Base-by-base conservation (phyloP, 257 asterid species). In the Leptodermis oblonga region DNA sequence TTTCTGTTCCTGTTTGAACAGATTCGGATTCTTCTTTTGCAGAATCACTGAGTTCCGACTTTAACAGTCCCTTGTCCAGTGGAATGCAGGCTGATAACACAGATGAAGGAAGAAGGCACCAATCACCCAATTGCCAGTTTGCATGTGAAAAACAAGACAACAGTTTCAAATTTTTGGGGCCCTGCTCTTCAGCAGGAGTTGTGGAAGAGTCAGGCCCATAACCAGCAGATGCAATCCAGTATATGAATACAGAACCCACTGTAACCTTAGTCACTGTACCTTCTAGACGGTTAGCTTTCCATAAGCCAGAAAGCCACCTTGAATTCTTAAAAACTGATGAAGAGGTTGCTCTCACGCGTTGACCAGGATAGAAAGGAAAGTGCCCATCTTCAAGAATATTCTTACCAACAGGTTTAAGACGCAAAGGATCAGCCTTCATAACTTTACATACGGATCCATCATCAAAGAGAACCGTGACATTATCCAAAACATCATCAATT, bases 171-270 rank as follows among this genome's bases (percentile, higher is more conserved):
- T 92, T 86, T 78, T 82, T 89, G 45, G 98, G 96, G 62, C 86
- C 84, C 70, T 89, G 98, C 82, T 92, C 98, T 79, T 88, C 97
- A 18, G 92, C 91, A 20, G 99, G 99, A 60, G 92, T 77, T 54
- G 79, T 84, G 70, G 90, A 87, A 67, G 87, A 85, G 73, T 95
- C 84, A 14, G 96, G 84, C 33, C 97, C 99, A 83, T 88, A 89
- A 31, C 97, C 97, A 70, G 99, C 98, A 74, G 99, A 95, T 58
- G 98, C 97, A 78, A 95, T 89, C 99, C 99, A 95, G 77, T 88
- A 85, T 71, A 92, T 84, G 62, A 82, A 86, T 63, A 95, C 96
- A 25, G 99, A 92, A 23, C 95, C 99, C 55, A 95, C 91, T 36
- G 97, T 87, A 76, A 95, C 99, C 76, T 86, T 89, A 20, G 92